A percentile compares a stretch with the other conserved stretches of the same genome.
These are phyloP conservation scores for Cryphonectria nitschkei DNA, from an alignment of 2,329 filamentous ascomycete genomes.

Conservation along the genomic window DNA sequence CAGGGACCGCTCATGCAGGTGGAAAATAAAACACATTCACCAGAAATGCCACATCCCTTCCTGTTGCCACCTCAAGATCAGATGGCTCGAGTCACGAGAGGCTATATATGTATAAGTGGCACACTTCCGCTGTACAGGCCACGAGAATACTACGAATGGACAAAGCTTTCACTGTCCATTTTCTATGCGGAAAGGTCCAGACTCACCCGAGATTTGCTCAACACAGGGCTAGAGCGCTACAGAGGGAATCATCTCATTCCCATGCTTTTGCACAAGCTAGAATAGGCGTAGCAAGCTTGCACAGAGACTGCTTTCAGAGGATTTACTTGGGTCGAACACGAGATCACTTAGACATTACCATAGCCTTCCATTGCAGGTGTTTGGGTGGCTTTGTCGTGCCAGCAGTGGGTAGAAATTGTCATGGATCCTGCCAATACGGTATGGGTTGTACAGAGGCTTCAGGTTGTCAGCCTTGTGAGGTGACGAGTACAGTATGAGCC, in stretches of 20 bases:
- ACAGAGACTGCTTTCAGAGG: not conserved
- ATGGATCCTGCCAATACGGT: not conserved
- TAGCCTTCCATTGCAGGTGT: not conserved
- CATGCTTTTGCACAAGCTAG: not conserved
- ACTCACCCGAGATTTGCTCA: not conserved
- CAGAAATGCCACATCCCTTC: not conserved
- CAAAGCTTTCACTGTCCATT: not conserved
- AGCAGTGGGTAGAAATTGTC: not conserved
- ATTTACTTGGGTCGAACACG: not conserved
- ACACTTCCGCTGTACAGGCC: not conserved
- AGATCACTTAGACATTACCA: not conserved
- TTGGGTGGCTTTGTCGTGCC: not conserved
- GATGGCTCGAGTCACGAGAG: not conserved
- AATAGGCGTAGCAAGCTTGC: not conserved
- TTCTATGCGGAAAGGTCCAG: not conserved
- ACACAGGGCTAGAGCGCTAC: not conserved
- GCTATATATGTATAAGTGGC: not conserved
- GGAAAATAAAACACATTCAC: not conserved
- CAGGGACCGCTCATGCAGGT: not conserved
- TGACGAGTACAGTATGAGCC: too few relatives aligned
- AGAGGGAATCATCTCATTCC: not conserved
- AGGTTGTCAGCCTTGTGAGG: not conserved
- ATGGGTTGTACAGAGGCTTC: not conserved
- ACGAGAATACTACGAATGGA: not conserved
- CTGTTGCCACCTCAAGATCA: not conserved